Percentiles rank a stretch among this genome's conserved stretches.
phyloP scores from a whole-genome alignment of 257 asterid genomes.

The Lycium barbarum region DNA sequence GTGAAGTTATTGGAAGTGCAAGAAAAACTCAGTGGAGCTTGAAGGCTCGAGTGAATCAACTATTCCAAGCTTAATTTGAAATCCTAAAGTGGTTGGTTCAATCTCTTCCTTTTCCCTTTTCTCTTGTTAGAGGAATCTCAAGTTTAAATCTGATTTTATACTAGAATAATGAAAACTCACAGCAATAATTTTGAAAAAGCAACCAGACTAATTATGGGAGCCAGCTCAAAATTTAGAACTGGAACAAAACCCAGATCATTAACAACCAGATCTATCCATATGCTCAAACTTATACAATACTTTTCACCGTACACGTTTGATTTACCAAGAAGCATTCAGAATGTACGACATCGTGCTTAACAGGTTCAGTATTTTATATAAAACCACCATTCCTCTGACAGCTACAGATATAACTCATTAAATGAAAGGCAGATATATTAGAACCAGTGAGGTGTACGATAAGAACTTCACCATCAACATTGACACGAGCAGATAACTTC shows the following conservation, averaged over 20 bases:
- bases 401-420: neutral
- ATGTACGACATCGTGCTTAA: neutral
- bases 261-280: neutral
- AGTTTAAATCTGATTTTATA: conserved; percentile 19
- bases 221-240: neutral
- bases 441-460: neutral
- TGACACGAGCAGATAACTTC: conserved; percentile 2
- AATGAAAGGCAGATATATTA: neutral
- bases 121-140: neutral
- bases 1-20: neutral
- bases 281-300: conserved; percentile 5
- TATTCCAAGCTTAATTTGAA: conserved; percentile 15
- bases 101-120: neutral
- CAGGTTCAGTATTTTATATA: neutral
- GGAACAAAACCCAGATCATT: conserved; percentile 15
- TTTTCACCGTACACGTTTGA: neutral
- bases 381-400: neutral
- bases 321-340: neutral
- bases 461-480: neutral
- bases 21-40: neutral
- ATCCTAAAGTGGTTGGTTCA: neutral
- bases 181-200: neutral
- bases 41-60: neutral
- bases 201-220: neutral
- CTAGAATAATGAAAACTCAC: neutral